phyloP scores from a whole-genome alignment of 345 rosid species.

The Physaria fendleri region DNA sequence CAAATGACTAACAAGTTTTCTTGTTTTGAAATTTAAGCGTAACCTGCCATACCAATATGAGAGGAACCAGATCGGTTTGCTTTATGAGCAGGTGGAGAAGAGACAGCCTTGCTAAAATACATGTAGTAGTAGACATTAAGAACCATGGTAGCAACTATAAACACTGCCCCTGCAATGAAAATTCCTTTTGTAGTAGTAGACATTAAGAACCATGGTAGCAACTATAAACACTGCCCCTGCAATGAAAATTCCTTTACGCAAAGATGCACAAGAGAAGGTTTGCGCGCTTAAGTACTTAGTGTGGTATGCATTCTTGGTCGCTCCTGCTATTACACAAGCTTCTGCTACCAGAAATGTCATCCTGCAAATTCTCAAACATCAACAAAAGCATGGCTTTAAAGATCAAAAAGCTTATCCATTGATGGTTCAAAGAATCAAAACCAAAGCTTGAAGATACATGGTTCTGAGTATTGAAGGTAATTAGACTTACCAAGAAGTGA shows the following conservation, averaged over 20 bases:
- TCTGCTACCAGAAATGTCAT: slow-evolving; percentile 76
- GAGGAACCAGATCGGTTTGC: slow-evolving; percentile 37
- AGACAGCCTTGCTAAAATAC: slow-evolving; percentile 54
- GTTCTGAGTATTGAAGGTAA: background rate
- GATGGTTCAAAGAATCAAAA: background rate
- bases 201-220: slow-evolving; percentile 82
- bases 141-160: slow-evolving; percentile 80
- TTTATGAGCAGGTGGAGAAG: slow-evolving; percentile 37
- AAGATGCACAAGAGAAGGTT: slow-evolving; percentile 70
- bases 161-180: slow-evolving; percentile 86
- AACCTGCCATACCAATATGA: slow-evolving; percentile 56
- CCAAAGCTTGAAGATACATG: background rate
- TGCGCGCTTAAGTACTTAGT: slow-evolving; percentile 80
- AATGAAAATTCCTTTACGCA: slow-evolving; percentile 83
- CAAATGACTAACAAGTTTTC: slow-evolving; percentile 1
- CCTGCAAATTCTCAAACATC: slow-evolving; percentile 36
- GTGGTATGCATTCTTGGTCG: slow-evolving; percentile 85
- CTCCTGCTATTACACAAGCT: slow-evolving; percentile 91
- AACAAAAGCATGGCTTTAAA: background rate
- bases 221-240: slow-evolving; percentile 88
- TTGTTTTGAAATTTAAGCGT: slow-evolving; percentile 23
- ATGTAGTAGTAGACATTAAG: slow-evolving; percentile 77
- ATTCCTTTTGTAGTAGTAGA: slow-evolving; percentile 92
- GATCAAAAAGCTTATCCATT: background rate
- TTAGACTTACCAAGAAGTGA: slow-evolving; percentile 63